Evolutionary conservation across 2,329 filamentous ascomycete genomes (phyloP), one percentile per base, ranked within the genome.

Genomic region (Alternaria rosae): DNA sequence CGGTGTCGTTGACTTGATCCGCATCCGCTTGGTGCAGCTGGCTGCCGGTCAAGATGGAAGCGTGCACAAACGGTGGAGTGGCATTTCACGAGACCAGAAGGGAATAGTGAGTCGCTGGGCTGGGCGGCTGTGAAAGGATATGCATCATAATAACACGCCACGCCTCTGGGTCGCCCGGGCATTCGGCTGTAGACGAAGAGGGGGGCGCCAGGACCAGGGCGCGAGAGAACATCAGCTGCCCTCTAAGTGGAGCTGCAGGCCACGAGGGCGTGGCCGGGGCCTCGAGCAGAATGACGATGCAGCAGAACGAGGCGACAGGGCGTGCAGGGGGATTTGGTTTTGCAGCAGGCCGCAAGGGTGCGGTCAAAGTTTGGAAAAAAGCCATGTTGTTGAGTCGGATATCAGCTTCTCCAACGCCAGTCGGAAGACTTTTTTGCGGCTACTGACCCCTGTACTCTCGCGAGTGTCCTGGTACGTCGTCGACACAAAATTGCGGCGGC

Each of bases 221-320:
- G 61, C 38, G 63, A 67, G 62, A 66, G 63, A 66, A 68, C 65
- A 66, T 70, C 70, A 67, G 65, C 59, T 70, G 68, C 59, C 64
- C 64, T 44, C 28, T 41, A 67, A 62, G 60, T 70, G 69, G 52
- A 53, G 41, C 48, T 59, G 41, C 59, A 57, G 59, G 48, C 59
- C 59, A 62, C 59, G 59, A 61, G 59, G 45, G 54, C 53, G 66
- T 65, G 64, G 68, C 63, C 55, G 62, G 66, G 65, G 60, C 66
- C 57, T 65, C 20, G 57, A 64, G 62, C 62, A 62, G 64, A 62
- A 69, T 72, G 67, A 69, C 64, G 67, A 68, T 64, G 54, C 52
- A 43, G 66, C 58, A 65, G 64, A 57, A 62, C 47, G 59, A 71
- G 64, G 61, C 64, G 59, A 23, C 55, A 21, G 38, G 41, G 25